phyloP scores from a whole-genome alignment of 257 asterid species.

The Ocimum tenuiflorum region DNA sequence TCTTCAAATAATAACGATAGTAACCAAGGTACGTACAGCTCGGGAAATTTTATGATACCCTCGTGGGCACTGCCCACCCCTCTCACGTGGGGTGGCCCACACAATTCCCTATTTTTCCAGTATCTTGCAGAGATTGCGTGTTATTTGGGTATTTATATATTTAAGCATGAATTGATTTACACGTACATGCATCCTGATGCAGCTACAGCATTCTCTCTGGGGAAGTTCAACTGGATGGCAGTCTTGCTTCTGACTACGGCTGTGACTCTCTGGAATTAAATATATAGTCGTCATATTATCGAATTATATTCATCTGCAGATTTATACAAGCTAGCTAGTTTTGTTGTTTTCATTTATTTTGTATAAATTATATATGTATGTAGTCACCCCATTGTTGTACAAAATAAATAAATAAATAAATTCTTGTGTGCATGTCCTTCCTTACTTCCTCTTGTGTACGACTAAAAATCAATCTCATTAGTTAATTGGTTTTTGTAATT shows the following conservation, averaged over 20 bases:
- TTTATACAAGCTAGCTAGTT: background rate
- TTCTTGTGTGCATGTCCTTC: too few species aligned
- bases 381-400: background rate
- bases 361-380: background rate
- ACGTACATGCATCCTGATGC: slow-evolving; percentile 12
- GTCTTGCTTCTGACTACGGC: slow-evolving; percentile 28
- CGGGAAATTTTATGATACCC: too few species aligned
- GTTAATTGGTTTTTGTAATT: too few species aligned
- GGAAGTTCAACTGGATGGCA: slow-evolving; percentile 41
- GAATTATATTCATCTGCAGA: background rate
- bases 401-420: background rate
- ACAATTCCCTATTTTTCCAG: too few species aligned
- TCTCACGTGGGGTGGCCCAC: too few species aligned
- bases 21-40: slow-evolving; percentile 23
- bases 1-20: slow-evolving; percentile 19
- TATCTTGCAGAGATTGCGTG: too few species aligned
- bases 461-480: too few species aligned
- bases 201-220: slow-evolving; percentile 37
- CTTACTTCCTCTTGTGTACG: too few species aligned
- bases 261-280: slow-evolving; percentile 27
- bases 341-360: background rate
- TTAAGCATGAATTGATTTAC: background rate
- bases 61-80: too few species aligned
- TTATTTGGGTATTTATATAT: too few species aligned
- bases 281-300: background rate